Conservation (phyloP, 2,329 filamentous ascomycete genomes). For the Nannizziopsis arthrosporioides region DNA sequence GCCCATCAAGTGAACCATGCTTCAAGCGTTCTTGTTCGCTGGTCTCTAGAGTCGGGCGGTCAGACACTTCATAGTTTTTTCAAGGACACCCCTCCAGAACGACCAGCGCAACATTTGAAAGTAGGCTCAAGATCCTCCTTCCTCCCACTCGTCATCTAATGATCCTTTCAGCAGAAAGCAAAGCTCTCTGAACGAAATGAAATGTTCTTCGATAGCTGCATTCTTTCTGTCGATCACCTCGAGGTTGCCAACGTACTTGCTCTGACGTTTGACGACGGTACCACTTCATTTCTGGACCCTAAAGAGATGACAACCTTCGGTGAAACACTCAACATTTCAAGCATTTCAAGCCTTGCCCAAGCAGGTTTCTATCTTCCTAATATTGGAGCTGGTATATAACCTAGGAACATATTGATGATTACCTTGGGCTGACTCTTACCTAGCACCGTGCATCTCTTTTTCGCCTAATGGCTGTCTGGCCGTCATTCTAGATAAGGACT, state of each 20-base stretch:
- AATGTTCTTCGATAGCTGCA: conserved; percentile 55
- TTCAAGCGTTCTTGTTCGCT: conserved; percentile 67
- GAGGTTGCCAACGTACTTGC: conserved; percentile 62
- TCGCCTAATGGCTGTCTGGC: conserved; percentile 36
- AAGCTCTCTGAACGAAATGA: conserved; percentile 56
- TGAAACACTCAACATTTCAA: conserved; percentile 51
- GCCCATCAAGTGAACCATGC: conserved; percentile 46
- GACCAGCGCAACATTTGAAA: conserved; percentile 40
- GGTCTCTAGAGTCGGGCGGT: conserved; percentile 60
- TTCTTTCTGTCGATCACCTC: conserved; percentile 56
- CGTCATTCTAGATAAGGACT: conserved; percentile 29
- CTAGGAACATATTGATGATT: background rate
- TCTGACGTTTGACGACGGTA: conserved; percentile 67
- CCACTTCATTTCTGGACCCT: conserved; percentile 67
- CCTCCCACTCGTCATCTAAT: background rate
- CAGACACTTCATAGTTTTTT: conserved; percentile 63
- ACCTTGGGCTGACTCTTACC: background rate
- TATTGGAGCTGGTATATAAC: conserved; percentile 48
- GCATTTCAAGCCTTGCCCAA: conserved; percentile 60
- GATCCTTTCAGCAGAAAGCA: conserved; percentile 32
- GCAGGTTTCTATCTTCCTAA: conserved; percentile 63
- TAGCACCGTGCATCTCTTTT: conserved; percentile 30
- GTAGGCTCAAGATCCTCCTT: conserved; percentile 16
- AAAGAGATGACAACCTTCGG: conserved; percentile 58
- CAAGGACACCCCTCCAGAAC: conserved; percentile 58